phyloP scores from a whole-genome alignment of 768 basidiomycete genomes.

The Sutorius australiensis region DNA sequence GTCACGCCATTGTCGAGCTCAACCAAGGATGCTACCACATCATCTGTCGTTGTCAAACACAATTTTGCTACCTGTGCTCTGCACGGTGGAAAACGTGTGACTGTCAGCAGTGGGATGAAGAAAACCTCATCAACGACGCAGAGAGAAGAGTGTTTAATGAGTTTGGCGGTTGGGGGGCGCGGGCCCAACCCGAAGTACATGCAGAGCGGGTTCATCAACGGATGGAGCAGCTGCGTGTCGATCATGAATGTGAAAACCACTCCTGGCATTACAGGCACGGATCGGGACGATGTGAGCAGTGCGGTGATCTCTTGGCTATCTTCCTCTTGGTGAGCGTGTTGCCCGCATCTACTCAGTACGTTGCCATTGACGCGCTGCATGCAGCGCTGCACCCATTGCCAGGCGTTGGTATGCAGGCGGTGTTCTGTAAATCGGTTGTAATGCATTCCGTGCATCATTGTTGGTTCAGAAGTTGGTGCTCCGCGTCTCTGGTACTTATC shows the following conservation, averaged over 20 bases:
- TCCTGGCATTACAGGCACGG: slow-evolving; percentile 45
- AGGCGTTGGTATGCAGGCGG: slow-evolving; percentile 23
- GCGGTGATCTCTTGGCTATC: slow-evolving; percentile 33
- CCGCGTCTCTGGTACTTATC: background rate
- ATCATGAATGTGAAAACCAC: slow-evolving; percentile 52
- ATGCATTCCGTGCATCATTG: background rate
- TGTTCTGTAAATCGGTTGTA: slow-evolving; percentile 30
- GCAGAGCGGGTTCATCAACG: slow-evolving; percentile 17
- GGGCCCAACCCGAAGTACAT: slow-evolving; percentile 14
- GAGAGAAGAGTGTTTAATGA: slow-evolving; percentile 24
- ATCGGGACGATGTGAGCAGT: slow-evolving; percentile 44
- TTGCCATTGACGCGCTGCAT: background rate
- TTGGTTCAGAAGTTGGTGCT: background rate
- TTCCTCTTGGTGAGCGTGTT: slow-evolving; percentile 45
- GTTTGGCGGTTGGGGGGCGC: slow-evolving; percentile 15
- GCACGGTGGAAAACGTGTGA: slow-evolving; percentile 57
- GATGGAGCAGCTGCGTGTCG: slow-evolving; percentile 39
- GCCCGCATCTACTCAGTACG: background rate
- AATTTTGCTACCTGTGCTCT: slow-evolving; percentile 69
- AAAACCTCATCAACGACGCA: slow-evolving; percentile 29
- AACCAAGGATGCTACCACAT: slow-evolving; percentile 61
- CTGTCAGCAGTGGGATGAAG: slow-evolving; percentile 66
- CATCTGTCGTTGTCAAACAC: slow-evolving; percentile 44
- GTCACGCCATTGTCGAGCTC: slow-evolving; percentile 54
- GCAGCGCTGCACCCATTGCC: slow-evolving; percentile 24